Percentiles rank a stretch among this genome's conserved stretches.
Conservation (phyloP, 352 stramenopile genomes). For the Phytophthora melonis region DNA sequence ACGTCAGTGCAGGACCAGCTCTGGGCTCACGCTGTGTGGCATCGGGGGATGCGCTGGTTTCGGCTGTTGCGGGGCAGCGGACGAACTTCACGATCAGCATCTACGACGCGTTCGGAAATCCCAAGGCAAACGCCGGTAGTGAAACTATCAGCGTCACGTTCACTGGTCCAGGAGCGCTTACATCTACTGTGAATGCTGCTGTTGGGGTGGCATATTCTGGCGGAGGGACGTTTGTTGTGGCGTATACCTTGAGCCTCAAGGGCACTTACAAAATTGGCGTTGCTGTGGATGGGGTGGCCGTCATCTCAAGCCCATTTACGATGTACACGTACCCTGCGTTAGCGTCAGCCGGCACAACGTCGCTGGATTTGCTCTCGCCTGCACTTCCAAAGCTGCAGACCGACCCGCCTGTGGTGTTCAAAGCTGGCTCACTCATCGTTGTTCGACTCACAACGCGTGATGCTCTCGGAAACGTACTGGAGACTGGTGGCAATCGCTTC, state of each 20-base stretch:
- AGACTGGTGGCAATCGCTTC: conserved; percentile 62
- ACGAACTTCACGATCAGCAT: conserved; percentile 65
- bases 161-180: conserved; percentile 40
- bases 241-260: conserved; percentile 54
- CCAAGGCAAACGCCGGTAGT: conserved; percentile 64
- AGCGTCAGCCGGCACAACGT: conserved; percentile 52
- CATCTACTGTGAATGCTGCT: conserved; percentile 28
- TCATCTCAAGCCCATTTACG: conserved; percentile 60
- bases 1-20: conserved; percentile 58
- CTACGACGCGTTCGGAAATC: conserved; percentile 65
- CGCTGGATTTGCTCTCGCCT: conserved; percentile 60
- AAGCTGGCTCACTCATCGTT: conserved; percentile 47
- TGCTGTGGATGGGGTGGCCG: conserved; percentile 47
- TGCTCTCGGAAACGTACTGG: conserved; percentile 54
- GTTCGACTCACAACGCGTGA: conserved; percentile 59
- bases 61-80: conserved; percentile 56
- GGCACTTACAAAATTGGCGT: conserved; percentile 60
- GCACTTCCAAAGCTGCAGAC: conserved; percentile 15
- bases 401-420: conserved; percentile 37
- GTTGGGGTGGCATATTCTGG: conserved; percentile 43
- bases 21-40: conserved; percentile 57
- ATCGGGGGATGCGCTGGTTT: conserved; percentile 54
- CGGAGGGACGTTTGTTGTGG: conserved; percentile 50
- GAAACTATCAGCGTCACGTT: conserved; percentile 56
- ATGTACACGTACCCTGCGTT: conserved; percentile 64